Conservation (phyloP, 208 protist species). For the Leishmania major region DNA sequence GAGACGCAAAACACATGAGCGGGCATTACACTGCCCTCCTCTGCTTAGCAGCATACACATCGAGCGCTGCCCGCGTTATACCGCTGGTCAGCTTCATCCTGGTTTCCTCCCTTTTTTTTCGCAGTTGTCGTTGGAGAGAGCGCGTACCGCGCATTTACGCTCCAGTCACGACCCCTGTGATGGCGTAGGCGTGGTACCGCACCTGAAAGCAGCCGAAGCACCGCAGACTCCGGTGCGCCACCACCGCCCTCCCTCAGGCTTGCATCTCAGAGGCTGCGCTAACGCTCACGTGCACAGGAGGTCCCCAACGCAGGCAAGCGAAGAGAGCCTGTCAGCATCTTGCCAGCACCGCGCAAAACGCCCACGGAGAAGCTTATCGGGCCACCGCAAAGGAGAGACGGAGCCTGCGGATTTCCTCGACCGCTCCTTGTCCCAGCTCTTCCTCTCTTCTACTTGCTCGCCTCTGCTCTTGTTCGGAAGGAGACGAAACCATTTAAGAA, state of each 20-base stretch:
- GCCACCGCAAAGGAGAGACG: neutral
- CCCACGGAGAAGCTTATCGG: neutral
- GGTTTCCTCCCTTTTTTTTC: neutral
- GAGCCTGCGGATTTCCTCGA: too few species aligned
- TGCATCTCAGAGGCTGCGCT: neutral
- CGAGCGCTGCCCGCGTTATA: neutral
- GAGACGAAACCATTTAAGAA: neutral
- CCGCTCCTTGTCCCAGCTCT: too few species aligned
- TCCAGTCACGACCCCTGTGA: neutral
- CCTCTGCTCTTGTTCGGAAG: neutral
- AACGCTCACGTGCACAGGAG: neutral
- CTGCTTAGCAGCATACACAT: neutral
- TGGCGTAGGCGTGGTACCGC: neutral
- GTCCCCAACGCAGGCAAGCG: neutral
- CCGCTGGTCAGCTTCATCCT: neutral
- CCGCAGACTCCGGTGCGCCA: neutral
- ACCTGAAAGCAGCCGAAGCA: neutral
- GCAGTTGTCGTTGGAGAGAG: neutral
- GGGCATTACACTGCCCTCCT: neutral
- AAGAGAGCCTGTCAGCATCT: neutral
- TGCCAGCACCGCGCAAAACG: neutral
- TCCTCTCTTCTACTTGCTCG: too few species aligned
- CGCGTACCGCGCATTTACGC: neutral
- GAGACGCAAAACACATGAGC: neutral
- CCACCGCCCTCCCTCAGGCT: neutral